Evolutionary conservation across 177 flowering plant genomes (phyloP).

Genomic region (Vitis hybrid): DNA sequence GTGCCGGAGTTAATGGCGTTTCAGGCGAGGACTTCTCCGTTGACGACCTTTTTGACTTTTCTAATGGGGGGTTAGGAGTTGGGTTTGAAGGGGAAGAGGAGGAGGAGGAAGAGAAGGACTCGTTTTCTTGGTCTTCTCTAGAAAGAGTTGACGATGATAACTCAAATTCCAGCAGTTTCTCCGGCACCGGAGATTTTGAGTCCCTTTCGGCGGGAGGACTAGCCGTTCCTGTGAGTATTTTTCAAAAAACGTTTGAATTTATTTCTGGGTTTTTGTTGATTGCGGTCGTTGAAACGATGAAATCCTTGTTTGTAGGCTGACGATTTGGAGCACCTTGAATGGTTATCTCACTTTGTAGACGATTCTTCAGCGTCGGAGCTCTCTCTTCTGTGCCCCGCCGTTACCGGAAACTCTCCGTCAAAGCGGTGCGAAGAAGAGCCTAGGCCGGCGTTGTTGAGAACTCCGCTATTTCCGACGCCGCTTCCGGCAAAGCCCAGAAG

Average conservation of each 20-base stretch:
- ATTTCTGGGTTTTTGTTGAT: neutral
- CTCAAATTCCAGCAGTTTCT: slow-evolving; percentile 27
- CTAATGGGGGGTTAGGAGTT: slow-evolving; percentile 43
- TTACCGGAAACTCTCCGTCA: slow-evolving; percentile 7
- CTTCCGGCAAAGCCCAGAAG: slow-evolving; percentile 65
- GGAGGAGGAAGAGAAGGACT: slow-evolving; percentile 27
- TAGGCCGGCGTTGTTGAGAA: slow-evolving; percentile 7
- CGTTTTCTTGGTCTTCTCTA: slow-evolving; percentile 30
- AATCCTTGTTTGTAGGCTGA: slow-evolving; percentile 46
- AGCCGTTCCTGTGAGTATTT: slow-evolving; percentile 57
- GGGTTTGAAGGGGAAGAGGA: neutral
- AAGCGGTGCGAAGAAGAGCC: slow-evolving; percentile 32
- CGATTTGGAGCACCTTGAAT: slow-evolving; percentile 72
- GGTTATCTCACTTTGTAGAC: slow-evolving; percentile 85
- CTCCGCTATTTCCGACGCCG: slow-evolving; percentile 17
- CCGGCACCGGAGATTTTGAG: slow-evolving; percentile 28
- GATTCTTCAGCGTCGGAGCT: slow-evolving; percentile 54
- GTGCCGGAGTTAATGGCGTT: slow-evolving; percentile 17
- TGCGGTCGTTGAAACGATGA: neutral
- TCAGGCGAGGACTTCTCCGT: slow-evolving; percentile 58
- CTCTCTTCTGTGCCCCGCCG: slow-evolving; percentile 27
- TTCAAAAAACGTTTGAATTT: neutral
- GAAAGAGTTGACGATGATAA: slow-evolving; percentile 28
- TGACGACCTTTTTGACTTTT: slow-evolving; percentile 69
- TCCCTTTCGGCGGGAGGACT: slow-evolving; percentile 36